Evolutionary conservation across 345 rosid genomes (phyloP).

Genomic region (Pistacia vera): DNA sequence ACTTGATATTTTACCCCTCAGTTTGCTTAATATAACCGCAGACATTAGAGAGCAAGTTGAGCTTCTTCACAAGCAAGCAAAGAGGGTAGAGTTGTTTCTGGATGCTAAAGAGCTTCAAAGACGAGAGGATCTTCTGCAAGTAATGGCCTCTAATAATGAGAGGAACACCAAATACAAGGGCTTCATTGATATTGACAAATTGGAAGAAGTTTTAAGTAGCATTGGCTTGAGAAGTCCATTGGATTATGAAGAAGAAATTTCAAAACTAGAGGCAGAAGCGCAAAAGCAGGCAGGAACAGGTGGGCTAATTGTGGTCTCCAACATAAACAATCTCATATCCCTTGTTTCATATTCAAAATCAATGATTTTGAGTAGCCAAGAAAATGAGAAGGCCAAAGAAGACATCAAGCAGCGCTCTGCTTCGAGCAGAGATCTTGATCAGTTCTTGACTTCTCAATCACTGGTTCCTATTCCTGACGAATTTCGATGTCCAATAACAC

Average conservation of each 20-base stretch:
- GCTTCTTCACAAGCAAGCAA: slow-evolving; percentile 64
- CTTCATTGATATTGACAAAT: slow-evolving; percentile 30
- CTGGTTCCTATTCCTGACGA: slow-evolving; percentile 52
- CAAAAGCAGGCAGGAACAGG: slow-evolving; percentile 73
- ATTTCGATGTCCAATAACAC: slow-evolving; percentile 65
- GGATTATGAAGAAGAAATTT: slow-evolving; percentile 57
- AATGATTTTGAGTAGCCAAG: slow-evolving; percentile 35
- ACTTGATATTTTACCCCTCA: slow-evolving; percentile 65
- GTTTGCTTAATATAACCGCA: slow-evolving; percentile 42
- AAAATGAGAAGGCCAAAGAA: slow-evolving; percentile 27
- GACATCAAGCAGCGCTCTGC: slow-evolving; percentile 27
- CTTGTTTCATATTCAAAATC: slow-evolving; percentile 51
- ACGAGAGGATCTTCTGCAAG: slow-evolving; percentile 46
- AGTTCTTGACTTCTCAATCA: slow-evolving; percentile 45
- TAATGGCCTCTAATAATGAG: slow-evolving; percentile 43
- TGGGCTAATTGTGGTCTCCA: slow-evolving; percentile 59
- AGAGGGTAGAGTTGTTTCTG: slow-evolving; percentile 46
- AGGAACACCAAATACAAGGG: slow-evolving; percentile 44
- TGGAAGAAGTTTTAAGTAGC: slow-evolving; percentile 42
- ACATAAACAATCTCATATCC: slow-evolving; percentile 61
- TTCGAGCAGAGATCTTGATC: slow-evolving; percentile 29
- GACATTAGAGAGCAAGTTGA: slow-evolving; percentile 73
- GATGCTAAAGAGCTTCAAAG: slow-evolving; percentile 45
- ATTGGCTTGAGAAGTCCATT: slow-evolving; percentile 43
- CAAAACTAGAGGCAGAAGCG: slow-evolving; percentile 55